Conservation (phyloP, 345 rosid species). For the Brassica incana region DNA sequence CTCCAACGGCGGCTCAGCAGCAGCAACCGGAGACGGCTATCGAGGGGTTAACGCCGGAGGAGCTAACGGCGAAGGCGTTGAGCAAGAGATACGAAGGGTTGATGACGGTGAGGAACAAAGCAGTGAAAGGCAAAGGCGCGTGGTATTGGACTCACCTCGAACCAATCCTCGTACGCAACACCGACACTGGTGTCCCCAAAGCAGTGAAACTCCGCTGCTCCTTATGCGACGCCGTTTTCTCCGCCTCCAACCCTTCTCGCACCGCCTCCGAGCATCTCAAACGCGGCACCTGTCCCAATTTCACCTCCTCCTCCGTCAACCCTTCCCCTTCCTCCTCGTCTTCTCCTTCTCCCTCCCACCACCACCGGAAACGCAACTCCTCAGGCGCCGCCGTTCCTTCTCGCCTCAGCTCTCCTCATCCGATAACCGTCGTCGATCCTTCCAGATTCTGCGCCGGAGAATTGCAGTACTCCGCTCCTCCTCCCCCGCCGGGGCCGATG, state of each 20-base stretch:
- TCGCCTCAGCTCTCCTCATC: conserved; percentile 32
- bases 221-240: conserved; percentile 91
- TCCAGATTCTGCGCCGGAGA: conserved; percentile 60
- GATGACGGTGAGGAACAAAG: conserved; percentile 79
- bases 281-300: conserved; percentile 94
- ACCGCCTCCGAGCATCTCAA: conserved; percentile 99
- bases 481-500: conserved; percentile 37
- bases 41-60: conserved; percentile 53
- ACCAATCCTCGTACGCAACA: conserved; percentile 80
- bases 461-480: conserved; percentile 41
- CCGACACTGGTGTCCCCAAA: conserved; percentile 87
- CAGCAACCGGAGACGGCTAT: conserved; percentile 35
- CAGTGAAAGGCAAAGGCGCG: conserved; percentile 94
- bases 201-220: conserved; percentile 97
- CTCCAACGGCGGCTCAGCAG: conserved; percentile 27
- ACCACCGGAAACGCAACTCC: conserved; percentile 66
- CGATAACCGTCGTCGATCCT: conserved; percentile 78
- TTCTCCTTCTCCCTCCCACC: conserved; percentile 15
- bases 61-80: conserved; percentile 67
- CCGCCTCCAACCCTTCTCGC: conserved; percentile 97
- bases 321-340: conserved; percentile 38
- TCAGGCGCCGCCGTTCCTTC: conserved; percentile 38
- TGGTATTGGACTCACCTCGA: conserved; percentile 99
- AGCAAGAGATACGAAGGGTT: conserved; percentile 89
- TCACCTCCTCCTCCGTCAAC: conserved; percentile 59